Conservation (phyloP, 176 grass and related monocot genomes). For the Hordeum vulgare region MorexV3_pseudomolecules_assembly NC_058519.1:578847845-578848344, state of each 20-base stretch:
- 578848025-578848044: conserved; percentile 76
- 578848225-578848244: conserved; percentile 43
- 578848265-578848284: not conserved
- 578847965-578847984: conserved; percentile 66
- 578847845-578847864: not conserved
- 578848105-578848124: conserved; percentile 40
- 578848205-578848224: conserved; percentile 48
- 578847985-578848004: conserved; percentile 67
- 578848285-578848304: not conserved
- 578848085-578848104: conserved; percentile 34
- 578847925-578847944: conserved; percentile 49
- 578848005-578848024: conserved; percentile 84
- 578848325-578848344: not conserved
- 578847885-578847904: not conserved
- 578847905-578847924: conserved; percentile 28
- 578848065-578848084: conserved; percentile 67
- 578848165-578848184: conserved; percentile 40
- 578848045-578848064: conserved; percentile 60
- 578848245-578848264: conserved; percentile 26
- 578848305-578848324: not conserved
- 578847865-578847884: not conserved
- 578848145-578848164: conserved; percentile 50
- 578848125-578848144: conserved; percentile 78
- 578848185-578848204: conserved; percentile 54
- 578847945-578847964: conserved; percentile 72